These are phyloP conservation scores for Silene latifolia DNA, from an alignment of 148 eudicot species.

Conservation along the genomic window DNA sequence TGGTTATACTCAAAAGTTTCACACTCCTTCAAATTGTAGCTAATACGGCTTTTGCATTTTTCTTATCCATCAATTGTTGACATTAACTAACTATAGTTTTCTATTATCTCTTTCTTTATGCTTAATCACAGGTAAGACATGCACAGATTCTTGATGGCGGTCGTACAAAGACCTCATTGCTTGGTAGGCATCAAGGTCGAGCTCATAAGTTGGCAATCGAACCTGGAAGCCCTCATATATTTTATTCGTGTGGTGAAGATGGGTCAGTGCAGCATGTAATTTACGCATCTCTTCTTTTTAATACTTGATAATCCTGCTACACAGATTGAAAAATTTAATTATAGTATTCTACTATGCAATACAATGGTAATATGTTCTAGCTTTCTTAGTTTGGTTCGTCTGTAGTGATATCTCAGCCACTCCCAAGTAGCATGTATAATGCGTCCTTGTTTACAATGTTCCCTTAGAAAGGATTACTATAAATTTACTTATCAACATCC, in stretches of 20 bases:
- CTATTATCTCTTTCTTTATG: not conserved
- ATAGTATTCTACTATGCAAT: not conserved
- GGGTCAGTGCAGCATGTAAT: conserved; percentile 87
- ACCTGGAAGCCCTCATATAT: conserved; percentile 87
- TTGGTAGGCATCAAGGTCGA: conserved; percentile 62
- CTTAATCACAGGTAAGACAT: conserved; percentile 60
- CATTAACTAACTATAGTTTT: not conserved
- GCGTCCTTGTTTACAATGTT: not conserved
- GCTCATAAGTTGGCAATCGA: conserved; percentile 89
- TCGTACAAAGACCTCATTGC: conserved; percentile 53
- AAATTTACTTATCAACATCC: not conserved
- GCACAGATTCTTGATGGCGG: conserved; percentile 65
- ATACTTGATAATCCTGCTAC: not conserved
- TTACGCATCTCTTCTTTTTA: conserved; percentile 7
- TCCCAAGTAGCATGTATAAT: not conserved
- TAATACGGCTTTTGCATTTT: not conserved
- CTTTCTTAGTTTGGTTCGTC: not conserved
- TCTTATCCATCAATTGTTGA: not conserved
- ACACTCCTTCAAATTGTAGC: not conserved
- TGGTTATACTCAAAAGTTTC: not conserved
- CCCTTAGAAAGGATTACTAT: not conserved
- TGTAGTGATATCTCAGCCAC: not conserved
- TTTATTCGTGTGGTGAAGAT: conserved; percentile 94
- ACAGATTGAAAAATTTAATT: not conserved
- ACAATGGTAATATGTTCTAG: not conserved